Evolutionary conservation across 495 filamentous ascomycete species (phyloP).

Genomic region (Penicillium robsamsonii): DNA sequence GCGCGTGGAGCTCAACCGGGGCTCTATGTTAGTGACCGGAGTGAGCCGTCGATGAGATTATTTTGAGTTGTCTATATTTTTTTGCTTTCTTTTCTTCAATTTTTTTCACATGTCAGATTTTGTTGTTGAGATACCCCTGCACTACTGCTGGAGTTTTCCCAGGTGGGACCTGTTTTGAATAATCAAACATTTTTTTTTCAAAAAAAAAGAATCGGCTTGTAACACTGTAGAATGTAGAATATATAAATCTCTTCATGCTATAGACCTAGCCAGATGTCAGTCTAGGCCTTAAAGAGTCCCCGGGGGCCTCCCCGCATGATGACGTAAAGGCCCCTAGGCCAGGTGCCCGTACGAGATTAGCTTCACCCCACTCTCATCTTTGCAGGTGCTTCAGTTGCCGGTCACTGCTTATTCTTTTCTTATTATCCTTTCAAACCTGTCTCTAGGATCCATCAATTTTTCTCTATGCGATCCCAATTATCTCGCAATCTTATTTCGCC

Average conservation of each 20-base stretch:
- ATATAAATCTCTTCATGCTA: not conserved
- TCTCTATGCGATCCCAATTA: slow-evolving; percentile 31
- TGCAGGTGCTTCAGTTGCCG: not conserved
- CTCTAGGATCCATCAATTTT: not conserved
- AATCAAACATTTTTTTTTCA: not conserved
- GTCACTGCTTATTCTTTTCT: not conserved
- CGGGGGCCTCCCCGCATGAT: slow-evolving; percentile 24
- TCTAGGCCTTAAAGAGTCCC: slow-evolving; percentile 3
- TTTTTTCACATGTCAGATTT: not conserved
- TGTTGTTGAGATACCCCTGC: slow-evolving; percentile 11
- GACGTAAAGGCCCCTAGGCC: slow-evolving; percentile 22
- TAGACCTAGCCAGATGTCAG: not conserved
- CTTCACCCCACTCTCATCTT: slow-evolving; percentile 5
- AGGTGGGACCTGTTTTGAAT: not conserved
- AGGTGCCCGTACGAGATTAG: slow-evolving; percentile 1
- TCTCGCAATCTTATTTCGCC: slow-evolving; percentile 48
- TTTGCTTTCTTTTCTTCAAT: slow-evolving; percentile 1
- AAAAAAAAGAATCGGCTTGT: not conserved
- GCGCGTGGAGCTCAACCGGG: slow-evolving; percentile 69
- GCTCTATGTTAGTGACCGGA: slow-evolving; percentile 64
- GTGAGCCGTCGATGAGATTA: slow-evolving; percentile 28
- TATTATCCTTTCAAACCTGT: not conserved
- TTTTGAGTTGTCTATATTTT: not conserved
- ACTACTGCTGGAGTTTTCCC: slow-evolving; percentile 9
- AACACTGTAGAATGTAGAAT: not conserved